Evolutionary conservation across 2,329 filamentous ascomycete species (phyloP), one percentile per base, ranked within the genome.

Genomic region (Penicillium sp.): DNA sequence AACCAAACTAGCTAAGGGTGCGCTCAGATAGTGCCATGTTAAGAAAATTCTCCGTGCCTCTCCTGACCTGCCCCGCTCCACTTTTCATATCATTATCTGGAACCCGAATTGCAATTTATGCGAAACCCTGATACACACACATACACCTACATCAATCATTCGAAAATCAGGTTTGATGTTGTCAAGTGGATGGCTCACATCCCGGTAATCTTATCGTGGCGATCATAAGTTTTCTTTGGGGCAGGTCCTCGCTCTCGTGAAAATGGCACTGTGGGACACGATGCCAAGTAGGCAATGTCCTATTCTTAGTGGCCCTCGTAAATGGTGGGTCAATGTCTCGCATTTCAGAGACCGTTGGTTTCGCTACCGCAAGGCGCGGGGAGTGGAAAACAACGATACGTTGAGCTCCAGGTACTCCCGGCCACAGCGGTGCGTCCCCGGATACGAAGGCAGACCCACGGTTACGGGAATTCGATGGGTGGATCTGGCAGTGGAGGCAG

Each of bases 41-140:
- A 47, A 45, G 16, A 49, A 42, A 51, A 45, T 33, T 47, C 18
- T 47, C n/a, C 36, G 28, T n/a, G 34, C 23, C 18, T 29, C 33
- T 47, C 33, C 45, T 48, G 42, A 28, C 49, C 34, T 34, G 18
- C 21, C 23, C 31, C 26, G 34, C 50, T 58, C 57, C 57, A 58
- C 57, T 58, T 59, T 57, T 55, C 51, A 54, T 49, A 31, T 53
- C 41, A 34, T 45, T 52, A 46, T 45, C 45, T 52, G 42, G 42
- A 51, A 42, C 42, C 47, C 44, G 49, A 42, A 34, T 48, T 42
- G 31, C 52, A 56, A 56, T 60, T 48, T 46, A 60, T 58, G 43
- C 52, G 54, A 60, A 58, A 60, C 57, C 43, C 16, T 10, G 26
- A 33, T 28, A 34, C 28, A 41, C 48, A 29, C 41, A 39, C 45